Evolutionary conservation across 1,284 basidiomycete genomes (phyloP).

Genomic region (Ustilago xerochloae): DNA sequence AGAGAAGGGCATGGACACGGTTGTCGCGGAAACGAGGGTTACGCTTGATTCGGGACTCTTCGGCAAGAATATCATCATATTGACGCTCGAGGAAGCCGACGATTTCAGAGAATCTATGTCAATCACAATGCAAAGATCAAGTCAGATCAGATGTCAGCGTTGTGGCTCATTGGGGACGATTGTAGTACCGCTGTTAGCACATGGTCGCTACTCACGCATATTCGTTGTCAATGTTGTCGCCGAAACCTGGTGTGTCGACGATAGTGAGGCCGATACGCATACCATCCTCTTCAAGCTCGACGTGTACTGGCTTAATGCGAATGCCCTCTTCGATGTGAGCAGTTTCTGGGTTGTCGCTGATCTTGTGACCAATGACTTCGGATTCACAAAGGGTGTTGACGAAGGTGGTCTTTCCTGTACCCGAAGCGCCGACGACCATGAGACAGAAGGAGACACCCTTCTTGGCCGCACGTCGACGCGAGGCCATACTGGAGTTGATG

Average conservation of each 20-base stretch:
- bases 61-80: conserved; percentile 98
- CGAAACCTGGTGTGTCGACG: conserved; percentile 98
- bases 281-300: conserved; percentile 98
- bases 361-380: conserved; percentile 75
- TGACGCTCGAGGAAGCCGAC: conserved; percentile 96
- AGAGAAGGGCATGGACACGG: conserved; percentile 85
- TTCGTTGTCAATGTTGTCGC: conserved; percentile 99
- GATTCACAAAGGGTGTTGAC: conserved; percentile 69
- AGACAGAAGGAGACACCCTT: conserved; percentile 69
- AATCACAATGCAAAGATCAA: not conserved
- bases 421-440: conserved; percentile 68
- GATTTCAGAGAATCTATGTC: conserved; percentile 78
- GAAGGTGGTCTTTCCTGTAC: conserved; percentile 67
- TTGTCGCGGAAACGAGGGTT: conserved; percentile 99
- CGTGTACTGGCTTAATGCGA: conserved; percentile 92
- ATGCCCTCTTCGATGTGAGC: conserved; percentile 95
- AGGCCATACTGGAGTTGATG: conserved; percentile 51
- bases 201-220: conserved; percentile 78
- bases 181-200: not conserved
- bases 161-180: not conserved
- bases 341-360: conserved; percentile 84
- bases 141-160: not conserved
- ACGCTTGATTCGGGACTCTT: conserved; percentile 99
- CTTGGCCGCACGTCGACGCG: conserved; percentile 65
- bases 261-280: conserved; percentile 97